Percentiles rank a stretch among this genome's conserved stretches.
These are phyloP conservation scores for Saksenaea vasiformis DNA, from an alignment of 371 early-diverging fungal genomes.

Conservation along the genomic window DNA sequence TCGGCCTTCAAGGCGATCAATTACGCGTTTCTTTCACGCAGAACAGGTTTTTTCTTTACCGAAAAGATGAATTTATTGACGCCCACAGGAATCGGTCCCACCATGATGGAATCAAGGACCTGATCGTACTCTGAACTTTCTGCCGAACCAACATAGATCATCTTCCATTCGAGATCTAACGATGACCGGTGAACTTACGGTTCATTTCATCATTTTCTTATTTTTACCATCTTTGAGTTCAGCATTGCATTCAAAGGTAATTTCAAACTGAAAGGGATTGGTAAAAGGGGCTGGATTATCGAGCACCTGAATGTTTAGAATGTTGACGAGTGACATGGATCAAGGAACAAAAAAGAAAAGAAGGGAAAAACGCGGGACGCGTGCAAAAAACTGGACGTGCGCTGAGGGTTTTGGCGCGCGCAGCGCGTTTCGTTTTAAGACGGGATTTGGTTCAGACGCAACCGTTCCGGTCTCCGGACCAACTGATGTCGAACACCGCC, in stretches of 20 bases:
- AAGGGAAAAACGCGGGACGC: not conserved
- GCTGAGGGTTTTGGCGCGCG: not conserved
- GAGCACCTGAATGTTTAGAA: conserved; percentile 82
- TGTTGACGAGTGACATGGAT: conserved; percentile 83
- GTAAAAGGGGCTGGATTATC: conserved; percentile 83
- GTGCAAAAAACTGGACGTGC: not conserved
- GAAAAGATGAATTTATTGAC: conserved; percentile 91
- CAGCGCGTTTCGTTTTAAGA: too few species aligned
- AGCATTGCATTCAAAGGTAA: conserved; percentile 94
- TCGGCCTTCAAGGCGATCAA: conserved; percentile 49
- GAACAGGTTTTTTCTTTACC: conserved; percentile 49
- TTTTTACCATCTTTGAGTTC: conserved; percentile 83
- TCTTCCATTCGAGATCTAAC: conserved; percentile 94
- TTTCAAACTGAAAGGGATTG: conserved; percentile 88
- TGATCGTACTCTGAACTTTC: conserved; percentile 86
- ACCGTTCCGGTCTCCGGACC: not conserved
- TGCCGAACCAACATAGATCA: conserved; percentile 93
- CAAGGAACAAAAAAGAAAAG: conserved; percentile 14
- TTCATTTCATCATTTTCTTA: not conserved
- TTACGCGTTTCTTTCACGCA: not conserved
- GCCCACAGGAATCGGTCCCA: conserved; percentile 97
- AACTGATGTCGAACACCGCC: not conserved
- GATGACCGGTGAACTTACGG: not conserved
- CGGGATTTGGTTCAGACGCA: too few species aligned
- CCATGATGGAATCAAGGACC: conserved; percentile 91